These are phyloP conservation scores for Blastobotrys americana DNA, from an alignment of 805 yeast genomes.

Conservation along the genomic window DNA sequence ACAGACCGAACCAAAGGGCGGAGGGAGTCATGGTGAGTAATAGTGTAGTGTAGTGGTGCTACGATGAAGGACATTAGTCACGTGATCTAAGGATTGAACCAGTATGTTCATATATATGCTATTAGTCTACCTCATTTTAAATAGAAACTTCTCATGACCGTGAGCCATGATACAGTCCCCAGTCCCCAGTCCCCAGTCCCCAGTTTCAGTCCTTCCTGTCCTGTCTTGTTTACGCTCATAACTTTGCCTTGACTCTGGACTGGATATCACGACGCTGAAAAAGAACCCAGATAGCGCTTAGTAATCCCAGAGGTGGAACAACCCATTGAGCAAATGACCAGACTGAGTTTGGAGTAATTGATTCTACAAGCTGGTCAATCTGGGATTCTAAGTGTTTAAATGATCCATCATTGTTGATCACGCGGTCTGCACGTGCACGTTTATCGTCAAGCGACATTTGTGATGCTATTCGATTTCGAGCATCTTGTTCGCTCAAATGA, in stretches of 20 bases:
- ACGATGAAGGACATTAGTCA: too few relatives aligned
- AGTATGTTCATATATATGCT: too few relatives aligned
- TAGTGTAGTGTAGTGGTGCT: too few relatives aligned
- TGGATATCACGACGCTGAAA: constrained; percentile 1
- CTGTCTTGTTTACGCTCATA: background rate
- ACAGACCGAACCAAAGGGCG: too few relatives aligned
- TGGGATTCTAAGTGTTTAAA: constrained; percentile 38
- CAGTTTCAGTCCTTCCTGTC: too few relatives aligned
- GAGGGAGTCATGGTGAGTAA: too few relatives aligned
- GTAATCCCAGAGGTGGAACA: constrained; percentile 30
- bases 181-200: too few relatives aligned
- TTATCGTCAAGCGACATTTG: constrained; percentile 67
- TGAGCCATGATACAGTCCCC: too few relatives aligned
- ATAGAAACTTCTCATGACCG: too few relatives aligned
- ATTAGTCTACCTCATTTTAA: too few relatives aligned
- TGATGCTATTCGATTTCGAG: constrained; percentile 59
- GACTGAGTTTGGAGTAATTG: constrained; percentile 34
- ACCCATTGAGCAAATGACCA: constrained; percentile 27
- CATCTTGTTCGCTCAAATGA: constrained; percentile 57
- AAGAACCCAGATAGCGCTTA: constrained; percentile 16
- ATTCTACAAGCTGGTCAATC: constrained; percentile 36
- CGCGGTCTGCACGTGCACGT: constrained; percentile 51
- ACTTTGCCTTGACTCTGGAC: background rate
- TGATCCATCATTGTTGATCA: constrained; percentile 54
- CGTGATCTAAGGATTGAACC: too few relatives aligned